Percentiles rank a stretch among this genome's conserved stretches.
These are phyloP conservation scores for Amniculicola lignicola DNA, from an alignment of 495 filamentous ascomycete genomes.

Conservation along the genomic window DNA sequence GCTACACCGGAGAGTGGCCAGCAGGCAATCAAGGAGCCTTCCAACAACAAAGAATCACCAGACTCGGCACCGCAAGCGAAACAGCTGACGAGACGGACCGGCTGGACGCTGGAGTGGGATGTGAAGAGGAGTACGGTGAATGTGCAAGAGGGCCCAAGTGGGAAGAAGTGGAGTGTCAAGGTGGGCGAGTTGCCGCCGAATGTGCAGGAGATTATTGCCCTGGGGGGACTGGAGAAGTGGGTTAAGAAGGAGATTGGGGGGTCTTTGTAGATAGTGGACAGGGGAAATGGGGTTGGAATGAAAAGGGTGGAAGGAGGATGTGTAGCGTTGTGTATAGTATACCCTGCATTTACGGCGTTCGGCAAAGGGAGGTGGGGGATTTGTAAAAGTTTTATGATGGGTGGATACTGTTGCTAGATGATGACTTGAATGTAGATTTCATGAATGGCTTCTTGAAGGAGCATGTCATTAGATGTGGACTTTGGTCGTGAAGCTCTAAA, in stretches of 20 bases:
- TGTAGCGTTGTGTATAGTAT: too few relatives aligned
- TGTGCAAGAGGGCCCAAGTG: slow-evolving; percentile 65
- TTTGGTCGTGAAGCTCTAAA: too few relatives aligned
- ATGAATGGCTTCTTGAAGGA: too few relatives aligned
- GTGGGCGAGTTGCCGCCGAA: slow-evolving; percentile 84
- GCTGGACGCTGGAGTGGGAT: slow-evolving; percentile 88
- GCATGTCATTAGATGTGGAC: too few relatives aligned
- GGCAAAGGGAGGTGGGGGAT: too few relatives aligned
- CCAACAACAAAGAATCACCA: slow-evolving; percentile 34
- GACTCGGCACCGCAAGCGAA: slow-evolving; percentile 54
- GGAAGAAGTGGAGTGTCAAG: slow-evolving; percentile 68
- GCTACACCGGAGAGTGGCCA: not conserved
- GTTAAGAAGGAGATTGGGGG: slow-evolving; percentile 63
- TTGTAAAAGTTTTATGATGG: too few relatives aligned
- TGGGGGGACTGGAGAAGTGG: slow-evolving; percentile 53
- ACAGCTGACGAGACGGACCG: slow-evolving; percentile 73
- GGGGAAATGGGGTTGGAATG: not conserved
- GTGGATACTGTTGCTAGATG: too few relatives aligned
- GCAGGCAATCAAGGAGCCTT: slow-evolving; percentile 39
- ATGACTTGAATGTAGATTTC: too few relatives aligned
- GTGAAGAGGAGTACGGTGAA: slow-evolving; percentile 65
- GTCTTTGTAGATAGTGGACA: too few relatives aligned
- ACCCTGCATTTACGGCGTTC: too few relatives aligned
- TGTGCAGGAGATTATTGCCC: slow-evolving; percentile 77
- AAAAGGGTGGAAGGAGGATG: too few relatives aligned